phyloP scores from a whole-genome alignment of 257 asterid species.

The Cinchona pubescens region DNA sequence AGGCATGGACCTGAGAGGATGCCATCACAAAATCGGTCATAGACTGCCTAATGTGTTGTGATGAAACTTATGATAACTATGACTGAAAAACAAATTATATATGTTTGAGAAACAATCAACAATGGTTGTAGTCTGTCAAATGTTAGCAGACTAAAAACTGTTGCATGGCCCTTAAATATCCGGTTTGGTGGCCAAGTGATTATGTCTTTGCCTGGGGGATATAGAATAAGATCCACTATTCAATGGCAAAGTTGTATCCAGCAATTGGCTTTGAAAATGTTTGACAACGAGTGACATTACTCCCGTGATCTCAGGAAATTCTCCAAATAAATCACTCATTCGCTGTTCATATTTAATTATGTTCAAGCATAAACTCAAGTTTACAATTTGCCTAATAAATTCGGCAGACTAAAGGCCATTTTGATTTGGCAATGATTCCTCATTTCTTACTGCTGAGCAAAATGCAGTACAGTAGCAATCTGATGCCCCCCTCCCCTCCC shows the following conservation, averaged over 20 bases:
- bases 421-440: too few species aligned
- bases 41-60: conserved; percentile 27
- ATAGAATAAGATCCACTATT: conserved; percentile 20
- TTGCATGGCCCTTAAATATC: conserved; percentile 35
- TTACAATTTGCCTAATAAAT: too few species aligned
- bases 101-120: conserved; percentile 49
- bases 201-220: conserved; percentile 34
- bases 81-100: conserved; percentile 35
- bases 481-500: too few species aligned
- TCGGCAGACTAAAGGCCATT: too few species aligned
- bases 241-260: conserved; percentile 22
- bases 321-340: conserved; percentile 2
- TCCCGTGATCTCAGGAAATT: neutral
- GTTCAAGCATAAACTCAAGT: too few species aligned
- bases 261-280: conserved; percentile 12
- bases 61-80: conserved; percentile 36
- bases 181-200: conserved; percentile 27
- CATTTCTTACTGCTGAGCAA: too few species aligned
- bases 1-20: conserved; percentile 77
- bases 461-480: too few species aligned
- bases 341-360: neutral
- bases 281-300: conserved; percentile 1
- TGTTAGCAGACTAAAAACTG: conserved; percentile 31
- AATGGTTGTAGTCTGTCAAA: conserved; percentile 28
- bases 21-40: conserved; percentile 69